A percentile compares a stretch with the other conserved stretches of the same genome.
Conservation (phyloP, 768 basidiomycete genomes). For the Hysterangium stoloniferum region DNA sequence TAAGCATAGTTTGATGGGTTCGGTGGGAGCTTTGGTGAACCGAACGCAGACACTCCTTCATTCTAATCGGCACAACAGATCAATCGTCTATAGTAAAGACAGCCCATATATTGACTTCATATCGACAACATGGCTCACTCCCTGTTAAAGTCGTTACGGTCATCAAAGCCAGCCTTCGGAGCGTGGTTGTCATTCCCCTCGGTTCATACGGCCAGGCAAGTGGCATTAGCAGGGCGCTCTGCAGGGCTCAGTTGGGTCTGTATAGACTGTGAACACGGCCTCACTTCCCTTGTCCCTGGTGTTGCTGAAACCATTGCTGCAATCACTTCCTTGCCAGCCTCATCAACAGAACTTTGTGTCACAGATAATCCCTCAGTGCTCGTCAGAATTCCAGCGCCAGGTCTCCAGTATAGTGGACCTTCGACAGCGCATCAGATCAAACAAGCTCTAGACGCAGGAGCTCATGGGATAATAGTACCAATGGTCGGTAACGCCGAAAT, state of each 20-base stretch:
- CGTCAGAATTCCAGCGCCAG: slow-evolving; percentile 60
- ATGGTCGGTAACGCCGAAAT: slow-evolving; percentile 59
- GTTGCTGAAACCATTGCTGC: slow-evolving; percentile 50
- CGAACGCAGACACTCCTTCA: too few species aligned
- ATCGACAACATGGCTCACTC: slow-evolving; percentile 8
- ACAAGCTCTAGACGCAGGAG: slow-evolving; percentile 60
- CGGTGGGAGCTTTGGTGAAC: too few species aligned
- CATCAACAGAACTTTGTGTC: not conserved
- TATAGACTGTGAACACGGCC: slow-evolving; percentile 64
- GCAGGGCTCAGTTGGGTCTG: slow-evolving; percentile 38
- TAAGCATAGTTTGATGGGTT: too few species aligned
- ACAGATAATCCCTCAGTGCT: slow-evolving; percentile 41
- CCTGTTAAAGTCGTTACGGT: slow-evolving; percentile 2
- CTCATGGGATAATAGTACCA: slow-evolving; percentile 55
- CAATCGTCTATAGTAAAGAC: too few species aligned
- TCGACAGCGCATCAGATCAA: slow-evolving; percentile 63
- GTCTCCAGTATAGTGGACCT: slow-evolving; percentile 34
- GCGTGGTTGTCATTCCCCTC: slow-evolving; percentile 59
- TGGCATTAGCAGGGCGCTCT: slow-evolving; percentile 28
- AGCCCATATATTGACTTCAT: too few species aligned
- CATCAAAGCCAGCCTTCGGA: slow-evolving; percentile 50
- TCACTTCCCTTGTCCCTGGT: slow-evolving; percentile 46
- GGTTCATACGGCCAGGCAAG: slow-evolving; percentile 47
- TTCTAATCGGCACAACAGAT: too few species aligned
- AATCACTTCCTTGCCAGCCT: slow-evolving; percentile 29